Evolutionary conservation across 164 flowering plant species (phyloP).

Genomic region (Chloranthus sessilifolius): DNA sequence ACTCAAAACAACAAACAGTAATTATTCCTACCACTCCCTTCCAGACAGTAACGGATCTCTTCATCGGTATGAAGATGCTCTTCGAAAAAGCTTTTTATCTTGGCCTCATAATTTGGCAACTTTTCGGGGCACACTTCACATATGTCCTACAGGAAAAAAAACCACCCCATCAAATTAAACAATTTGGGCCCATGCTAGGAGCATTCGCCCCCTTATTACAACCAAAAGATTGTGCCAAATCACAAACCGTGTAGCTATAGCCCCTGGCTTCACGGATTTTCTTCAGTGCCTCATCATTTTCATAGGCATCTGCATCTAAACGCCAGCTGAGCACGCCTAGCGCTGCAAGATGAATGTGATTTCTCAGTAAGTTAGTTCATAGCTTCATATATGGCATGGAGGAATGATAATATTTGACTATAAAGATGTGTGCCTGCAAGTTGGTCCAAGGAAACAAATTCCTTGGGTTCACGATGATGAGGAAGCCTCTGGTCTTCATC

Average conservation of each 20-base stretch:
- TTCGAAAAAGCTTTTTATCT: constrained; percentile 85
- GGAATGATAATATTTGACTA: no score
- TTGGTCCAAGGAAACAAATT: constrained; percentile 71
- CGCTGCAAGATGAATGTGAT: constrained; percentile 34
- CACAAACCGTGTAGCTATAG: constrained; percentile 68
- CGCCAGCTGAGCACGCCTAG: constrained; percentile 96
- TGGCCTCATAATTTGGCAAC: constrained; percentile 92
- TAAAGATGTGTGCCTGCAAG: constrained; percentile 47
- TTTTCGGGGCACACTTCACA: constrained; percentile 90
- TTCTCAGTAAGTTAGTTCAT: not conserved
- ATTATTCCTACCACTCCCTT: constrained; percentile 76
- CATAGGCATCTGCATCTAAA: constrained; percentile 86
- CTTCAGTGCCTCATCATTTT: constrained; percentile 86
- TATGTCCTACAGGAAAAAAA: constrained; percentile 53
- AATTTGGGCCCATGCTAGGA: not conserved
- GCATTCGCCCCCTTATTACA: no score
- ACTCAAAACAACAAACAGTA: not conserved
- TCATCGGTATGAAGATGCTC: constrained; percentile 99
- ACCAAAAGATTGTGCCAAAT: not conserved
- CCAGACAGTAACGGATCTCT: constrained; percentile 94
- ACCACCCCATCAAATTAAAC: not conserved
- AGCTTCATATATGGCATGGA: not conserved
- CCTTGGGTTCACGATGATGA: constrained; percentile 79
- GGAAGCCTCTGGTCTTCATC: constrained; percentile 91
- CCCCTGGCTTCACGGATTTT: constrained; percentile 86